Conservation (phyloP, 1,284 basidiomycete genomes). For the Leccinum laetum region DNA sequence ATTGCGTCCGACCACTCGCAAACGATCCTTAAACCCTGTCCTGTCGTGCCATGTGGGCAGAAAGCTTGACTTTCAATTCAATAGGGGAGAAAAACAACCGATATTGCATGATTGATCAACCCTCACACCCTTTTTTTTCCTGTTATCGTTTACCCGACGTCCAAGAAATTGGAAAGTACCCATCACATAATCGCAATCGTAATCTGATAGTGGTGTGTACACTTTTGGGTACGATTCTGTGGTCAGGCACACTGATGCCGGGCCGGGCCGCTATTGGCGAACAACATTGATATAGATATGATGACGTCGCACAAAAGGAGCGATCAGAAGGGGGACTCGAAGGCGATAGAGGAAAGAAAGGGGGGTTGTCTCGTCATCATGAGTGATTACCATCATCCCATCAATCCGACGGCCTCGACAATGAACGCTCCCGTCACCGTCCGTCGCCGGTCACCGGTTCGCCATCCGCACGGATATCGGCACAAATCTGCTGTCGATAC, state of each 20-base stretch:
- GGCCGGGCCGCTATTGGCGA: not conserved
- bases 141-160: not conserved
- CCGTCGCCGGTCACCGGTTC: not conserved
- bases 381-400: not conserved
- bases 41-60: not conserved
- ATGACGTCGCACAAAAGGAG: not conserved
- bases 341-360: not conserved
- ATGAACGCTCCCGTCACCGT: not conserved
- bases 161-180: conserved; percentile 2
- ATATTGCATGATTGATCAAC: not conserved
- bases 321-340: not conserved
- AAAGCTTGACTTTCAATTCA: not conserved
- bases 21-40: not conserved
- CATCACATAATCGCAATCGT: not conserved
- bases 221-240: not conserved
- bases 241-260: conserved; percentile 23
- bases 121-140: not conserved
- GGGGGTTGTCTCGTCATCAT: not conserved
- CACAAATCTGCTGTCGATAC: not conserved
- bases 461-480: too few relatives aligned
- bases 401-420: not conserved
- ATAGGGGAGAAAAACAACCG: not conserved
- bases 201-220: conserved; percentile 7
- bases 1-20: not conserved
- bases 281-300: not conserved